Evolutionary conservation across 2,329 filamentous ascomycete genomes (phyloP).

Genomic region (Cladosporium sp.): DNA sequence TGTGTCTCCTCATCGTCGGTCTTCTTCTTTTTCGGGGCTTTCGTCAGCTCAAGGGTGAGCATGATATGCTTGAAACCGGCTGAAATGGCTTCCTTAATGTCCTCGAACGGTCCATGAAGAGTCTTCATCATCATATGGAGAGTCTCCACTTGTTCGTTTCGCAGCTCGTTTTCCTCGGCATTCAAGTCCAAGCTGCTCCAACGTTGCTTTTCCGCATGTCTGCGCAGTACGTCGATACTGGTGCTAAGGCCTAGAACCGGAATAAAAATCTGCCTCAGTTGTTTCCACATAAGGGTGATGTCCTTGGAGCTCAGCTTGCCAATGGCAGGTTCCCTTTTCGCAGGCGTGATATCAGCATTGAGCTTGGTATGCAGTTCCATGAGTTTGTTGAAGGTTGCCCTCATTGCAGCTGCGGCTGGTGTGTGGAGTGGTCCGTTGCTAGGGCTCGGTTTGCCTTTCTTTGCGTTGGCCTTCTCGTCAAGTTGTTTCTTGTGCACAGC

Average conservation of each 20-base stretch:
- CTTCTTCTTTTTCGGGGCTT: constrained; percentile 33
- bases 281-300: constrained; percentile 59
- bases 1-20: constrained; percentile 39
- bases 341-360: constrained; percentile 66
- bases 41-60: constrained; percentile 55
- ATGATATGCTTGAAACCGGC: constrained; percentile 66
- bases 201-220: constrained; percentile 59
- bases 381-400: constrained; percentile 30
- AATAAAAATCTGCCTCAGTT: constrained; percentile 63
- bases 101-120: constrained; percentile 66
- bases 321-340: constrained; percentile 71
- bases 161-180: constrained; percentile 22
- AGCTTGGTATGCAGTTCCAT: constrained; percentile 66
- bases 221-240: constrained; percentile 69
- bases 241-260: constrained; percentile 67
- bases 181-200: constrained; percentile 40
- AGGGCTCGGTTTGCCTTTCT: constrained; percentile 28
- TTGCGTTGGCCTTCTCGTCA: constrained; percentile 21
- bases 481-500: constrained; percentile 21
- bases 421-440: constrained; percentile 60
- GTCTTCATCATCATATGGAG: constrained; percentile 69
- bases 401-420: constrained; percentile 33
- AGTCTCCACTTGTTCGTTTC: constrained; percentile 30
- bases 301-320: constrained; percentile 67
- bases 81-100: constrained; percentile 63